Evolutionary conservation across 768 basidiomycete genomes (phyloP), one percentile per base, ranked within the genome.

Genomic region (Peribolospora baueri): DNA sequence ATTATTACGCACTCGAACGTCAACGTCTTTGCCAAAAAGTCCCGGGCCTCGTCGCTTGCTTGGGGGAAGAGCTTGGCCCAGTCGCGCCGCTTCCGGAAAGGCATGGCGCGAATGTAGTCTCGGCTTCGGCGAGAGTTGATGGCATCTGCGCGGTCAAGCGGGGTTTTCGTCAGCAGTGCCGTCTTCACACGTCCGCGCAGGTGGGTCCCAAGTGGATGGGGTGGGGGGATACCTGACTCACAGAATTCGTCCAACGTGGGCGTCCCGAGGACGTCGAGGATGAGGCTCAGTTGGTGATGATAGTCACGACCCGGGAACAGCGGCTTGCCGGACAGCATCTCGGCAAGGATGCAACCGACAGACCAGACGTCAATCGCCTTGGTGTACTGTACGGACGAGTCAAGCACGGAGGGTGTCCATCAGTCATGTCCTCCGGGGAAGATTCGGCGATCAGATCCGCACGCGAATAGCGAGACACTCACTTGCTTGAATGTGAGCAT

Each of bases 281-380:
- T 93, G 54, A 91, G 74, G 5, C 80, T 81, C 6, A 95, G 74
- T 64, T 97, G 91, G 67, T 93, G 81, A 66, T 91, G 88, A 70
- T 95, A 68, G 67, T 90, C 87, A 59, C 84, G 73, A n/a, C 90
- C 90, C 5, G 90, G 90, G 68, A 95, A 97, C 56, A 95, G 69
- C 0, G 90, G 84, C 64, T 82, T 80, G n/a, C 90, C 85, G 56
- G 75, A 78, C 0, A 90, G 70, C 85, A 90, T 87, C 69, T 90
- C 88, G 5, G 88, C 90, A 50, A 85, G 69, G 2, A 85, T 79
- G 64, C 84, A 86, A 2, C 84, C 82, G 14, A 85, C 82, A 13
- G 61, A 65, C 84, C 84, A 87, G 65, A 86, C 75, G 60, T 85
- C 83, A 66, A 73, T 70, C 4, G 71, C 72, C 58, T 73, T 73